phyloP scores from a whole-genome alignment of 305 asterid genomes.

The Rubia peregrina region DNA sequence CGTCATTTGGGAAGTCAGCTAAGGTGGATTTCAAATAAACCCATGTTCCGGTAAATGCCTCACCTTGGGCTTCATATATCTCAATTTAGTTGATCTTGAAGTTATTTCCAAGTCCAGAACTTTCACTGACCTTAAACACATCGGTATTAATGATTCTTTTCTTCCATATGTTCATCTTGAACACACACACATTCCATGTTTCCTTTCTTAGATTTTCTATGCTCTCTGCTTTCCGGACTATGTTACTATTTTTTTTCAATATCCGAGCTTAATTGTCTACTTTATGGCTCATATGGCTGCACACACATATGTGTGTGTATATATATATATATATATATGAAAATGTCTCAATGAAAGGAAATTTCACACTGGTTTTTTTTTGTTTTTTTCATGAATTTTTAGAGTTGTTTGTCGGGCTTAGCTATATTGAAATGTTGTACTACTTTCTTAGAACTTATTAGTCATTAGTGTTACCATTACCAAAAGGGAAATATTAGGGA shows the following conservation, averaged over 20 bases:
- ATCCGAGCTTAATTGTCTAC: background rate
- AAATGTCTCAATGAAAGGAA: no score
- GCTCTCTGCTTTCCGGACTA: background rate
- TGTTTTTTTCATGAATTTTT: background rate
- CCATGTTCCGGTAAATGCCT: slow-evolving; percentile 39
- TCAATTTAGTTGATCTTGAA: slow-evolving; percentile 44
- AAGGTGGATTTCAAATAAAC: slow-evolving; percentile 47
- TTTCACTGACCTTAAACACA: slow-evolving; percentile 31
- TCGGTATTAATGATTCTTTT: slow-evolving; percentile 21
- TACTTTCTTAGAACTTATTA: background rate
- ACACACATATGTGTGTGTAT: no score
- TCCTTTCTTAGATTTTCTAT: background rate
- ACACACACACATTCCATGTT: no score
- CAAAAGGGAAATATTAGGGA: no score
- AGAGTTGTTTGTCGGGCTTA: no score
- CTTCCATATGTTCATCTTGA: background rate
- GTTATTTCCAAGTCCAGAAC: slow-evolving; percentile 45
- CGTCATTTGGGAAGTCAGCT: slow-evolving; percentile 48
- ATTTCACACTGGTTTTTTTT: no score
- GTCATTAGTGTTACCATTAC: no score
- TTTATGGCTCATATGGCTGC: background rate
- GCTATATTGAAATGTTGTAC: background rate
- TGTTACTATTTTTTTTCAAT: background rate
- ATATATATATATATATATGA: no score
- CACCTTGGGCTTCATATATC: slow-evolving; percentile 41